Evolutionary conservation across 805 yeast genomes (phyloP).

Genomic region (Kodamaea laetipori): DNA sequence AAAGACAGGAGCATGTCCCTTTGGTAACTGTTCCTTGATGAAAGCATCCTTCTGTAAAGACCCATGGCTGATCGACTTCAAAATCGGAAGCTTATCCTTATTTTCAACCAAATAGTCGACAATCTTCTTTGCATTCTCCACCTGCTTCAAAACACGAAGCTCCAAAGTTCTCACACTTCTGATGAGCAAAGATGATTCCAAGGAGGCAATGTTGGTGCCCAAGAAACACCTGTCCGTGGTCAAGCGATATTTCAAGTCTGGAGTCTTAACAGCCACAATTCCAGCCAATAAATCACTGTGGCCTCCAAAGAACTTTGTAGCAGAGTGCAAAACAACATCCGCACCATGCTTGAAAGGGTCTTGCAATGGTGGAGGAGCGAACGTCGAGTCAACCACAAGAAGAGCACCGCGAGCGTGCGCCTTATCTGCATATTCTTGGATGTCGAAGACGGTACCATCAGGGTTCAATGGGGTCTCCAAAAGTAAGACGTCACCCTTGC

Average conservation of each 20-base stretch:
- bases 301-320: conserved; percentile 94
- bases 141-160: conserved; percentile 68
- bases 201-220: conserved; percentile 78
- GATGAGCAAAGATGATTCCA: conserved; percentile 72
- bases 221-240: conserved; percentile 64
- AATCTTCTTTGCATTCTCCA: conserved; percentile 58
- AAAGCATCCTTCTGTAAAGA: conserved; percentile 73
- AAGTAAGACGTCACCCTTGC: conserved; percentile 75
- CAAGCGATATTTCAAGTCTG: conserved; percentile 47
- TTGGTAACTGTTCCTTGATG: conserved; percentile 65
- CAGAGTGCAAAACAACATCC: conserved; percentile 90
- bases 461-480: conserved; percentile 91
- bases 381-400: conserved; percentile 78
- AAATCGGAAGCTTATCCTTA: conserved; percentile 45
- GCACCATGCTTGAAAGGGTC: conserved; percentile 83
- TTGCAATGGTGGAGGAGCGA: conserved; percentile 90
- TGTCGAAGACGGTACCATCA: conserved; percentile 64
- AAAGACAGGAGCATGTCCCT: conserved; percentile 72
- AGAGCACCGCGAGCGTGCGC: conserved; percentile 81
- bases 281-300: conserved; percentile 92
- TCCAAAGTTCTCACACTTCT: conserved; percentile 83
- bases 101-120: conserved; percentile 62
- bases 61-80: conserved; percentile 65
- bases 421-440: conserved; percentile 59
- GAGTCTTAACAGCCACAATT: conserved; percentile 64